Evolutionary conservation across 2,329 filamentous ascomycete species (phyloP), one percentile per base, ranked within the genome.

Genomic region (Alternaria sp.): DNA sequence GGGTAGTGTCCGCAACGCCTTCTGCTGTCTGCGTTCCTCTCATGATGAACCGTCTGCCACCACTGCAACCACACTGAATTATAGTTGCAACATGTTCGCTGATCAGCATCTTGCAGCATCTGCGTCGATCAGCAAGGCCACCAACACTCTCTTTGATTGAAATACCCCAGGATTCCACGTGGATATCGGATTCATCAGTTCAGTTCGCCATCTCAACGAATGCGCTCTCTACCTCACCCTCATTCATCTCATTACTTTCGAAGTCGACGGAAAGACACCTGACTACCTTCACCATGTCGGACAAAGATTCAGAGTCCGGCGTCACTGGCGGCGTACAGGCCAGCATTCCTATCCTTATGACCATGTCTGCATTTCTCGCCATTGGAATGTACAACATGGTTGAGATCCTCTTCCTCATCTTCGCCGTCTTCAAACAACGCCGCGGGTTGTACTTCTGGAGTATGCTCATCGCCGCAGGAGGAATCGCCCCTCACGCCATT

Each of bases 361-460:
- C 66, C 10, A 68, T 72, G 47, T 58, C 64, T 3, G 66, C 61
- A 20, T 73, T 71, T 50, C 58, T 73, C 33, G 56, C 69, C 25
- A 65, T 75, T 6, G 64, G 69, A 2, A 60, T 79, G 21, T 81
- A 80, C 67, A 78, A 78, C 46, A 72, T 74, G 30, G 50, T 72
- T 49, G 71, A 73, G 46, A 47, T 70, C 15, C 64, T 47, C 11
- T 45, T 68, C 18, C 46, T 65, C 20, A 61, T 83, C 46, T 80
- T 83, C 64, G 64, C 80, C 23, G 82, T 79, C 23, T 84, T 84
- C 74, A 82, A 81, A 41, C 73, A 76, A n/a, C 81, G 79, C 46
- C 71, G 72, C 18, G 82, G 83, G 1, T 74, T 82, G 12, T 85
- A 85, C 69, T 85, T 84, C 67, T 84, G 81, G 81, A 80, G 78